Conservation (phyloP, 169 alveolate species). For the Plasmodium gonderi region DNA sequence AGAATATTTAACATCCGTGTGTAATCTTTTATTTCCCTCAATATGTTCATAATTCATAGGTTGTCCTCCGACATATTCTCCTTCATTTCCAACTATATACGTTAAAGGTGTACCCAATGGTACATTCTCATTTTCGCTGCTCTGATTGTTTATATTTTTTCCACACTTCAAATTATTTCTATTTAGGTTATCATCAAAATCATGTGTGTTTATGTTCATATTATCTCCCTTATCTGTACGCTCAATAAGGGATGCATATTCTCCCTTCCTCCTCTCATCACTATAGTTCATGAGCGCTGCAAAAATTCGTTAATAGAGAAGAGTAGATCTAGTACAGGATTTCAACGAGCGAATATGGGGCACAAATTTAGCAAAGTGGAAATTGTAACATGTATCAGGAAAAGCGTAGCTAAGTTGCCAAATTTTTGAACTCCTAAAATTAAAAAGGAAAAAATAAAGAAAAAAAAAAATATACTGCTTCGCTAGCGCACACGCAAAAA, state of each 20-base stretch:
- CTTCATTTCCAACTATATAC: constrained; percentile 8
- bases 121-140: not conserved
- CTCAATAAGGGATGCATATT: constrained; percentile 17
- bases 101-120: constrained; percentile 51
- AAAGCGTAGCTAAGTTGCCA: not conserved
- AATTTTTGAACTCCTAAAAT: not conserved
- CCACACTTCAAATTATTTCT: not conserved
- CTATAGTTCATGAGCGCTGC: constrained; percentile 15
- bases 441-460: not conserved
- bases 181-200: constrained; percentile 16
- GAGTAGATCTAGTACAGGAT: too few species aligned
- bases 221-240: not conserved
- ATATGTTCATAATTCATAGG: not conserved
- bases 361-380: too few species aligned
- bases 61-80: not conserved
- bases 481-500: not conserved
- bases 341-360: too few species aligned
- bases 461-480: not conserved
- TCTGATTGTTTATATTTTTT: not conserved
- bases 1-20: constrained; percentile 33
- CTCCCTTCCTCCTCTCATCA: not conserved
- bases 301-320: too few species aligned
- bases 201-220: not conserved
- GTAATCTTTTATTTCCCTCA: not conserved
- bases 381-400: too few species aligned